These are phyloP conservation scores for Stentor roeselii DNA, from an alignment of 73 alveolate species.

Conservation along the genomic window DNA sequence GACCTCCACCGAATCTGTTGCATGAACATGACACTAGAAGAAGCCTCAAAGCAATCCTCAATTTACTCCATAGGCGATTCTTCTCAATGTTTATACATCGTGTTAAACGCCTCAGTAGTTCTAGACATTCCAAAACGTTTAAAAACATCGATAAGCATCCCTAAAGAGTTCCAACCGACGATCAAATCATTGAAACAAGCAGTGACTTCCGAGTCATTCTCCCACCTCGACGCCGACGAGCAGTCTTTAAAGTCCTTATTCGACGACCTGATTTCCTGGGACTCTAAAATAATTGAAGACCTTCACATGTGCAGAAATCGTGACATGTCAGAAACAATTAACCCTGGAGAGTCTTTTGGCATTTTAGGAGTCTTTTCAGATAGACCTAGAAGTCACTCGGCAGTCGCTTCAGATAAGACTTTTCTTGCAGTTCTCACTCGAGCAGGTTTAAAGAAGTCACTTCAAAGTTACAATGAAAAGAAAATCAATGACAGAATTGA, in stretches of 20 bases:
- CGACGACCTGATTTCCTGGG: neutral
- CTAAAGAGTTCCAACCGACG: neutral
- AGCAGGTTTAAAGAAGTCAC: neutral
- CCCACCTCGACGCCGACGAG: neutral
- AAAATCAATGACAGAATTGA: neutral
- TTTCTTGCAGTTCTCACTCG: neutral
- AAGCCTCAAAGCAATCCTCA: neutral
- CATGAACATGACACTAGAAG: neutral
- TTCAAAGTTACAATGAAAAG: neutral
- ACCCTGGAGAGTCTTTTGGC: neutral
- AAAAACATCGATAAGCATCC: neutral
- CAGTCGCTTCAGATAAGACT: neutral
- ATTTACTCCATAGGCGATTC: neutral
- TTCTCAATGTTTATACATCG: neutral
- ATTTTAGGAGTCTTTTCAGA: neutral
- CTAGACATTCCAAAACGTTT: neutral
- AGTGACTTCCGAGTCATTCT: neutral
- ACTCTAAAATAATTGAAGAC: neutral
- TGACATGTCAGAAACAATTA: neutral
- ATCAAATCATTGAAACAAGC: neutral
- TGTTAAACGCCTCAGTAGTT: neutral
- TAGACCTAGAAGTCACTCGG: neutral
- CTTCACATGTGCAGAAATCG: neutral
- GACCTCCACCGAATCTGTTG: neutral
- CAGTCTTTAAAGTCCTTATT: too few species aligned